phyloP scores from a whole-genome alignment of 2,329 filamentous ascomycete genomes.

The Phialophora verrucosa region DNA sequence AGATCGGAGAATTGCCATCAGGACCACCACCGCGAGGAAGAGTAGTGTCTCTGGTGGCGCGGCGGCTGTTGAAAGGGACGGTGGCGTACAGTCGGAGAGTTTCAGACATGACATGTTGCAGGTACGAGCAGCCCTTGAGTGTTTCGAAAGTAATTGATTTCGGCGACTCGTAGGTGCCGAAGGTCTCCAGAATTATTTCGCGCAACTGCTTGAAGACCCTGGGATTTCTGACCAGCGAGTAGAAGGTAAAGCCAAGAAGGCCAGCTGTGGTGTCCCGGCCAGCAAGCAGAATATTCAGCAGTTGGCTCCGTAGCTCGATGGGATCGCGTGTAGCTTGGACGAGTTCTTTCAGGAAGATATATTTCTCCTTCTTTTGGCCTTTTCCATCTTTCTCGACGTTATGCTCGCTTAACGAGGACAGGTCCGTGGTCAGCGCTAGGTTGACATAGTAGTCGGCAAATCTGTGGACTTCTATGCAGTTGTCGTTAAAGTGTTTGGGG shows the following conservation, averaged over 20 bases:
- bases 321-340: conserved; percentile 53
- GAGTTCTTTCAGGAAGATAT: conserved; percentile 58
- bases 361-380: conserved; percentile 43
- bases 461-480: conserved; percentile 51
- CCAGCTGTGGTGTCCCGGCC: conserved; percentile 61
- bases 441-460: conserved; percentile 59
- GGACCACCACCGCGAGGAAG: conserved; percentile 64
- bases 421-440: conserved; percentile 43
- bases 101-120: conserved; percentile 43
- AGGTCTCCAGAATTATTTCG: conserved; percentile 44
- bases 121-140: conserved; percentile 50
- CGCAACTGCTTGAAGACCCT: conserved; percentile 48
- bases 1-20: conserved; percentile 49
- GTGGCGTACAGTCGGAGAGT: conserved; percentile 54
- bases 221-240: conserved; percentile 52
- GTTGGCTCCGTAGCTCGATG: conserved; percentile 52
- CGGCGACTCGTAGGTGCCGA: conserved; percentile 50
- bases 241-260: conserved; percentile 54
- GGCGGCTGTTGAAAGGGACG: conserved; percentile 54
- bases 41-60: conserved; percentile 50
- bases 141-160: conserved; percentile 51
- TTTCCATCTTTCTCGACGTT: conserved; percentile 39
- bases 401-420: conserved; percentile 40
- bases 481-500: conserved; percentile 48
- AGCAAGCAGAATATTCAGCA: conserved; percentile 59